Percentiles rank a stretch among this genome's conserved stretches.
Conservation (phyloP, 257 asterid genomes). For the Prunella vulgaris region DNA sequence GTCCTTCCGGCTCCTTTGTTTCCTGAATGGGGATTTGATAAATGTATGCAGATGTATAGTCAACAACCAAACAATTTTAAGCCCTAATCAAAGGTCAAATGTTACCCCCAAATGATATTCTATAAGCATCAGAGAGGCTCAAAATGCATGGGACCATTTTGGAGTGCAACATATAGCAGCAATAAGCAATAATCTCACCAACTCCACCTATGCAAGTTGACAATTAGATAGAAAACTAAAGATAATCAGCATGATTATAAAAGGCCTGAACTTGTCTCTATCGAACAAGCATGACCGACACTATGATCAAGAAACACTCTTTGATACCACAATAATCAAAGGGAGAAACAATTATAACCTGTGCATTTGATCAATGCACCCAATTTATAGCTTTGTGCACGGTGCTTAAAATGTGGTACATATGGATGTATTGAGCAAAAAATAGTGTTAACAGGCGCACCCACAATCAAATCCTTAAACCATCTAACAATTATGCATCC, state of each 20-base stretch:
- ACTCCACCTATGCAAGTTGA: slow-evolving; percentile 37
- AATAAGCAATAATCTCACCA: slow-evolving; percentile 20
- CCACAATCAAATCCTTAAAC: slow-evolving; percentile 3
- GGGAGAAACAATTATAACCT: no score
- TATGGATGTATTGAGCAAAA: no score
- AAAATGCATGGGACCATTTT: slow-evolving; percentile 8
- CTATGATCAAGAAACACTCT: no score
- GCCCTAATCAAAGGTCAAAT: not conserved
- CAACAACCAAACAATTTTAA: not conserved
- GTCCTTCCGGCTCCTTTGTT: slow-evolving; percentile 79
- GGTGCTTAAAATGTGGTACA: no score
- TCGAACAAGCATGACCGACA: not conserved
- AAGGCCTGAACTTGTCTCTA: not conserved
- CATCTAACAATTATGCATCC: not conserved
- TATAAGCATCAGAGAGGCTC: not conserved
- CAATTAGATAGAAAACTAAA: not conserved
- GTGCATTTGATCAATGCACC: no score
- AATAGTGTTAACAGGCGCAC: no score
- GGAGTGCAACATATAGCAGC: slow-evolving; percentile 8
- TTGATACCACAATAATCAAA: not conserved
- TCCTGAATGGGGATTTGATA: slow-evolving; percentile 36
- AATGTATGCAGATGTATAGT: not conserved
- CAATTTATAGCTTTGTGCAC: no score
- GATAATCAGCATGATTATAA: not conserved
- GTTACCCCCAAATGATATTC: not conserved